Conservation (phyloP, 2,329 filamentous ascomycete genomes). For the Aspergillus sp. region DNA sequence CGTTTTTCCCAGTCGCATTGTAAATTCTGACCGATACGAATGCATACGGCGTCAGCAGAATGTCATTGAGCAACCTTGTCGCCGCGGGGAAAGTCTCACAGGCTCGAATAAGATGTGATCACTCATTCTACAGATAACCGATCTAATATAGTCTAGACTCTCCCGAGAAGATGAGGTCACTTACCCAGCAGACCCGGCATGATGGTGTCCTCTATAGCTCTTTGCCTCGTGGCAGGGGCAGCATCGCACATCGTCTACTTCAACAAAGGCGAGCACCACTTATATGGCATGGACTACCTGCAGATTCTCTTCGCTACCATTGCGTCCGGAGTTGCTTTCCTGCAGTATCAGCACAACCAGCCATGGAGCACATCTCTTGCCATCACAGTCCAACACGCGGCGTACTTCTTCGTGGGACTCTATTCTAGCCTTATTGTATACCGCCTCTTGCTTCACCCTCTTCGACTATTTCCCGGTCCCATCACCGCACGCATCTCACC, state of each 20-base stretch:
- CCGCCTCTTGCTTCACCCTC: constrained; percentile 15
- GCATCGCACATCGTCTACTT: constrained; percentile 17
- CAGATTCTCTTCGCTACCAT: background rate
- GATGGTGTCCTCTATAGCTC: background rate
- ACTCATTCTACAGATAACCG: too few relatives aligned
- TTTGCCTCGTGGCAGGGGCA: constrained; percentile 3
- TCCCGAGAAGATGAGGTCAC: background rate
- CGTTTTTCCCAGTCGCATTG: too few relatives aligned
- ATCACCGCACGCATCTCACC: constrained; percentile 30
- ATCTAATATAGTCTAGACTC: too few relatives aligned
- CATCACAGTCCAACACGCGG: background rate
- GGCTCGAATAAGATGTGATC: too few relatives aligned
- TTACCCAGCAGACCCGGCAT: background rate
- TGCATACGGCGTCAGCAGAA: too few relatives aligned
- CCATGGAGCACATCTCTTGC: background rate
- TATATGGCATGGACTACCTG: constrained; percentile 14
- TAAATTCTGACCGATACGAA: too few relatives aligned
- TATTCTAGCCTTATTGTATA: constrained; percentile 12
- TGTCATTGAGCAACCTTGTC: too few relatives aligned
- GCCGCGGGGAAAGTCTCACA: too few relatives aligned
- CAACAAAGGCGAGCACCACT: constrained; percentile 20
- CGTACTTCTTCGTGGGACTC: constrained; percentile 3
- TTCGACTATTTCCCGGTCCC: constrained; percentile 22
- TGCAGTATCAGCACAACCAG: background rate
- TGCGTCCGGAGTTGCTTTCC: background rate